A percentile compares a stretch with the other conserved stretches of the same genome.
Evolutionary conservation across 1,139 yeast genomes (phyloP).

Genomic region (Saccharomyces hybrid): DNA sequence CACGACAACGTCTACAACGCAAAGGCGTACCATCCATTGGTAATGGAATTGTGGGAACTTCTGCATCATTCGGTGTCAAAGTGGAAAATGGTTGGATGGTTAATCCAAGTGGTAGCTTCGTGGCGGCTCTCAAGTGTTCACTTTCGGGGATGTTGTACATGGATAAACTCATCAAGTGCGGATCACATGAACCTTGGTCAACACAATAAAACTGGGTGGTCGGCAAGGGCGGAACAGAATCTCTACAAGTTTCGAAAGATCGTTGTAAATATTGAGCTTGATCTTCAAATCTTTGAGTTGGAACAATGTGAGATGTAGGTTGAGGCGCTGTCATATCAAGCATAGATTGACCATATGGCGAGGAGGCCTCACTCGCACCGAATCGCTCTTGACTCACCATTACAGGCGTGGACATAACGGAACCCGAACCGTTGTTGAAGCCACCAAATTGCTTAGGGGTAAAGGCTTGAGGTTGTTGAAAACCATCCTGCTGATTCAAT

Average conservation of each 20-base stretch:
- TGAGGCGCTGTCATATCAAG: slow-evolving; percentile 8
- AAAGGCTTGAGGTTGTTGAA: neutral
- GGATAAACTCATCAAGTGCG: slow-evolving; percentile 69
- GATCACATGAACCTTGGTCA: slow-evolving; percentile 82
- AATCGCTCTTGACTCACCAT: slow-evolving; percentile 2
- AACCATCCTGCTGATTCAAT: slow-evolving; percentile 2
- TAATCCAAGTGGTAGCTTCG: slow-evolving; percentile 76
- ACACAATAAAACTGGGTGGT: slow-evolving; percentile 61
- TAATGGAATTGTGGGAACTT: slow-evolving; percentile 6
- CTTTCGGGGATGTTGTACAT: slow-evolving; percentile 79
- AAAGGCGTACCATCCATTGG: slow-evolving; percentile 41
- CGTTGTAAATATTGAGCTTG: slow-evolving; percentile 43
- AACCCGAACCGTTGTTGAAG: slow-evolving; percentile 7
- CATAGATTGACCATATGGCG: slow-evolving; percentile 5
- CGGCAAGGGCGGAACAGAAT: slow-evolving; percentile 74
- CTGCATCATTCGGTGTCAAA: slow-evolving; percentile 34
- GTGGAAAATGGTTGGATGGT: slow-evolving; percentile 82
- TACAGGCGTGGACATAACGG: neutral
- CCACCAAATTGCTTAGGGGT: neutral
- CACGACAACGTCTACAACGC: slow-evolving; percentile 84
- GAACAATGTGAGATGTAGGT: slow-evolving; percentile 40
- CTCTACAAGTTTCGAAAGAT: slow-evolving; percentile 60
- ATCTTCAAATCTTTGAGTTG: slow-evolving; percentile 46
- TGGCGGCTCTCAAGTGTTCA: slow-evolving; percentile 59
- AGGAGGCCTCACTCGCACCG: slow-evolving; percentile 11